phyloP scores from a whole-genome alignment of 495 filamentous ascomycete genomes.

The Xylaria grammica region DNA sequence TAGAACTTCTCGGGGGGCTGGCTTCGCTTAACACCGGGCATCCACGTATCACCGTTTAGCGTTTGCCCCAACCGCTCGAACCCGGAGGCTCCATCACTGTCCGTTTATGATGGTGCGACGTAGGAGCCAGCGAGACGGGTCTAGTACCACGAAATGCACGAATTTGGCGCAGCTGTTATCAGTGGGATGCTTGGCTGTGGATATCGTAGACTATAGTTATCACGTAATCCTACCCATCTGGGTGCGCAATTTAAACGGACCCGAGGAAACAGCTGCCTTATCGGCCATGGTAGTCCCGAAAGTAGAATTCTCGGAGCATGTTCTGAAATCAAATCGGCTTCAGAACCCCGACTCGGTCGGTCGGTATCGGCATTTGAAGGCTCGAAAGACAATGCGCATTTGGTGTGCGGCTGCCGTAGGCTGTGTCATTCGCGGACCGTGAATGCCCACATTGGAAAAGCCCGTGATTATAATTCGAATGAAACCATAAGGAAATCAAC shows the following conservation, averaged over 20 bases:
- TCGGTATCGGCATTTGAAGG: background rate
- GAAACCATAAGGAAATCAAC: background rate
- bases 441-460: no score
- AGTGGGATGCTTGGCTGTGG: background rate
- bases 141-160: no score
- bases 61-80: no score
- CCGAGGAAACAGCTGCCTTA: background rate
- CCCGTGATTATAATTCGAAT: background rate
- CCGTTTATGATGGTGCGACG: no score
- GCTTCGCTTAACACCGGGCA: no score
- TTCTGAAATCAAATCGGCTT: background rate
- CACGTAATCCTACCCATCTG: background rate
- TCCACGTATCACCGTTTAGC: no score
- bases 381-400: background rate
- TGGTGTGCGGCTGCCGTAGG: background rate
- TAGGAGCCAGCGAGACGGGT: no score
- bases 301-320: background rate
- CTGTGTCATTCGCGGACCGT: no score
- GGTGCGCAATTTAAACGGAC: background rate
- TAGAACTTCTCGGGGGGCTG: no score
- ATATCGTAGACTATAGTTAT: background rate
- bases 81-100: no score
- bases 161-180: background rate
- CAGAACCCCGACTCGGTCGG: background rate
- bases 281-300: background rate